These are phyloP conservation scores for Candida sanyaensis DNA, from an alignment of 1,139 yeast genomes.

Conservation along the genomic window DNA sequence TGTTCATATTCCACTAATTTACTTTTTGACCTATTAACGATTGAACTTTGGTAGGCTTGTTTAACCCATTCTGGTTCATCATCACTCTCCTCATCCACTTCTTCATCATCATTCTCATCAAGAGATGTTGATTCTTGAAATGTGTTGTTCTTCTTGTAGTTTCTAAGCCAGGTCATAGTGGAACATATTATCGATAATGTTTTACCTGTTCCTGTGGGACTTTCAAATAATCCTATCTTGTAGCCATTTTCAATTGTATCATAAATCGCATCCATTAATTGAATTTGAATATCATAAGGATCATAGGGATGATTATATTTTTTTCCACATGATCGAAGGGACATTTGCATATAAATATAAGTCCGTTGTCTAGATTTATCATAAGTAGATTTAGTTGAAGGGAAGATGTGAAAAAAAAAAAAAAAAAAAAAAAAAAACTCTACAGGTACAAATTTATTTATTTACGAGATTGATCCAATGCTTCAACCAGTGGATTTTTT, in stretches of 20 bases:
- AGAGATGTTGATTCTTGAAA: slow-evolving; percentile 33
- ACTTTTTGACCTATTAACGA: slow-evolving; percentile 29
- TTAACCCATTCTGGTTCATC: slow-evolving; percentile 67
- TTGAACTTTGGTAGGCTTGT: slow-evolving; percentile 38
- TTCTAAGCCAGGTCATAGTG: slow-evolving; percentile 81
- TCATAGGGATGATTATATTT: slow-evolving; percentile 71
- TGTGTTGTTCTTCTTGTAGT: slow-evolving; percentile 46
- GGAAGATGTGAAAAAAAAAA: not conserved
- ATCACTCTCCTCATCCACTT: slow-evolving; percentile 30
- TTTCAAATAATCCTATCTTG: slow-evolving; percentile 83
- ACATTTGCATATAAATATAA: not conserved
- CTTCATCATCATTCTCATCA: slow-evolving; percentile 16
- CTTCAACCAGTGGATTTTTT: not conserved
- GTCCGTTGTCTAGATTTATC: not conserved
- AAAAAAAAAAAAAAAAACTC: no score
- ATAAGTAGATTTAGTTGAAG: not conserved
- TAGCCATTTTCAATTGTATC: slow-evolving; percentile 56
- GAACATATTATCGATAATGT: slow-evolving; percentile 87
- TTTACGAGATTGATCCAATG: not conserved
- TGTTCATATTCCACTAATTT: slow-evolving; percentile 42
- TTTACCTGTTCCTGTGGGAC: slow-evolving; percentile 96
- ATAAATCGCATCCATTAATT: slow-evolving; percentile 76
- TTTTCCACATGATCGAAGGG: not conserved
- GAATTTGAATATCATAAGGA: slow-evolving; percentile 78
- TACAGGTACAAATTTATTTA: not conserved